These are phyloP conservation scores for Dictyostelium brefeldianum DNA, from an alignment of 78 protist genomes.

Conservation along the genomic window DNA sequence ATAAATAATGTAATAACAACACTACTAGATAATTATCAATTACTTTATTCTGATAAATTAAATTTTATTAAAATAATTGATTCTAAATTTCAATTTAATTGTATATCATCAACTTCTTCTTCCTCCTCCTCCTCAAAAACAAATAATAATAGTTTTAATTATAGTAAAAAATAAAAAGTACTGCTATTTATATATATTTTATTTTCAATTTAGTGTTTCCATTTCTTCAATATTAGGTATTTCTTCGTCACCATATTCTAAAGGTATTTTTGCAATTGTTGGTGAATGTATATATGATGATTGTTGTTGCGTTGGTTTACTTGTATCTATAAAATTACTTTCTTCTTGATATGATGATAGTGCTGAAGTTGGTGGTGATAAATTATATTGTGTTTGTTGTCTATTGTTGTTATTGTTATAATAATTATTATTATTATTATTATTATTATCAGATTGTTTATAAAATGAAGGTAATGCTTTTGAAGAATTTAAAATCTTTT, in stretches of 20 bases:
- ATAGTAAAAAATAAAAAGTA: too few species aligned
- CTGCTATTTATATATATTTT: neutral
- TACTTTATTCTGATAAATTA: constrained; percentile 27
- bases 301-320: neutral
- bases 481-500: neutral
- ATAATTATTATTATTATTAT: neutral
- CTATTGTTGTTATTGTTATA: neutral
- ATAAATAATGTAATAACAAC: constrained; percentile 61
- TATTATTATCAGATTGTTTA: neutral
- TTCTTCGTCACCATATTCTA: neutral
- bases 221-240: neutral
- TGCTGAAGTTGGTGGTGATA: neutral
- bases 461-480: neutral
- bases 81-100: neutral
- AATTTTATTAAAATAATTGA: constrained; percentile 4
- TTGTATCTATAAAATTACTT: neutral
- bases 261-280: neutral
- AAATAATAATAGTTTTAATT: too few species aligned
- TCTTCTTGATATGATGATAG: neutral
- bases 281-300: neutral
- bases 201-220: neutral
- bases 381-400: neutral
- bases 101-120: neutral
- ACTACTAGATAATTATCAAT: constrained; percentile 33
- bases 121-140: too few species aligned